Evolutionary conservation across 768 basidiomycete genomes (phyloP).

Genomic region (Dioszegia aurantiaca): DNA sequence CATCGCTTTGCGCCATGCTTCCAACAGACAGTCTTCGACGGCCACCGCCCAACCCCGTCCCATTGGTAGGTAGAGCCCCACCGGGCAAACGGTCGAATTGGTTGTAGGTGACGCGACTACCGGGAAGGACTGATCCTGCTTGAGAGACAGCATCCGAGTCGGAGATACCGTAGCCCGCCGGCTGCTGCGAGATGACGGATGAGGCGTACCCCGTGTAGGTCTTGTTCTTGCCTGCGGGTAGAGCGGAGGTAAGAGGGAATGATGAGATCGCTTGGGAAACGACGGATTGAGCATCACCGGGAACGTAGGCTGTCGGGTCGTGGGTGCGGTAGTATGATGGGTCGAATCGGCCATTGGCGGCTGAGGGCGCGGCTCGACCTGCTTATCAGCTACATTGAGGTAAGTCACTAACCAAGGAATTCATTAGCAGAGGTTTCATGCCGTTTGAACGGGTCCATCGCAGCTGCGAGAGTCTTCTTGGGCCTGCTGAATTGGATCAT

Average conservation of each 20-base stretch:
- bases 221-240: conserved; percentile 68
- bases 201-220: conserved; percentile 78
- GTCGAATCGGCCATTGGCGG: conserved; percentile 92
- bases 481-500: conserved; percentile 99
- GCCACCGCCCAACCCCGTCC: conserved; percentile 8
- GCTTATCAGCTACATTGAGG: not conserved
- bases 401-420: conserved; percentile 57
- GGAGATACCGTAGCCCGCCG: conserved; percentile 49
- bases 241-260: conserved; percentile 55
- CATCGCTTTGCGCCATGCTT: conserved; percentile 43
- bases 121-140: conserved; percentile 53
- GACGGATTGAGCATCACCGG: conserved; percentile 83
- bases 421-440: conserved; percentile 90
- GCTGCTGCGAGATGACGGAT: conserved; percentile 90
- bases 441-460: conserved; percentile 88
- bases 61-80: conserved; percentile 54
- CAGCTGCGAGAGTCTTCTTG: conserved; percentile 77
- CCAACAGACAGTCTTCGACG: conserved; percentile 32
- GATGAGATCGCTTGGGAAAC: conserved; percentile 96
- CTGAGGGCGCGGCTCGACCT: conserved; percentile 51
- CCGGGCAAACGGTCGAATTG: conserved; percentile 76
- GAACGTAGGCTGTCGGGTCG: conserved; percentile 88
- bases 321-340: conserved; percentile 92
- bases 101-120: conserved; percentile 71
- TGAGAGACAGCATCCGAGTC: conserved; percentile 23